Evolutionary conservation across 2,329 filamentous ascomycete genomes (phyloP), one percentile per base, ranked within the genome.

Genomic region (Clonostachys solani): DNA sequence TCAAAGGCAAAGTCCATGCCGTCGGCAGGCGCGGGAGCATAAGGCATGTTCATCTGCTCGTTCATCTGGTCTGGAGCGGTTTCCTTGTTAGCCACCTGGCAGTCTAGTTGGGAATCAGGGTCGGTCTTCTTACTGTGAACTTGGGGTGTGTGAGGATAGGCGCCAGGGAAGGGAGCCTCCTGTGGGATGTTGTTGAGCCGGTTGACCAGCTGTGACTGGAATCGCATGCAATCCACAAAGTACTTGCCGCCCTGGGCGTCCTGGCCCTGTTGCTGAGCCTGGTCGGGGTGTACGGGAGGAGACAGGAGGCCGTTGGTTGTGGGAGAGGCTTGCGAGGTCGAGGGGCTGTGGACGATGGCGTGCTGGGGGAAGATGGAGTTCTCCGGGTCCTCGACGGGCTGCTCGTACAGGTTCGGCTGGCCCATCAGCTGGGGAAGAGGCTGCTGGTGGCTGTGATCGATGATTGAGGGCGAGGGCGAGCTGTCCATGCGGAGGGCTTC

Each of bases 191-290:
- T 52, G 42, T 56, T 56, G 13, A 57, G 49, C 16, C 55, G 52
- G 17, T 55, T 49, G 13, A 58, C 37, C 12, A 60, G 37, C 42
- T 59, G 58, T 5, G 51, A 46, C 47, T 61, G 59, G 41, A 60
- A 56, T 12, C 49, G 53, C 15, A 60, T 42, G 40, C 54, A 60
- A 47, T 61, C 54, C 37, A 58, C 46, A 13, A 57, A 51, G 44
- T 58, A 57, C 13, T 50, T 53, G 36, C 15, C 15, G 34, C 46
- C 48, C 33, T 19, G 13, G 10, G 15, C 18, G 12, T 43, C 36
- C 12, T 37, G 29, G 18, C 41, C 37, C 33, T 17, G 4, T 37
- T 38, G 34, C 36, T 38, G 36, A 40, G 40, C 16, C 44, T 23
- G 8, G 41, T 33, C 18, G 17, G 12, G 19, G 29, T 45, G 53